These are phyloP conservation scores for Waltiozyma solani DNA, from an alignment of 1,139 yeast species.

Conservation along the genomic window DNA sequence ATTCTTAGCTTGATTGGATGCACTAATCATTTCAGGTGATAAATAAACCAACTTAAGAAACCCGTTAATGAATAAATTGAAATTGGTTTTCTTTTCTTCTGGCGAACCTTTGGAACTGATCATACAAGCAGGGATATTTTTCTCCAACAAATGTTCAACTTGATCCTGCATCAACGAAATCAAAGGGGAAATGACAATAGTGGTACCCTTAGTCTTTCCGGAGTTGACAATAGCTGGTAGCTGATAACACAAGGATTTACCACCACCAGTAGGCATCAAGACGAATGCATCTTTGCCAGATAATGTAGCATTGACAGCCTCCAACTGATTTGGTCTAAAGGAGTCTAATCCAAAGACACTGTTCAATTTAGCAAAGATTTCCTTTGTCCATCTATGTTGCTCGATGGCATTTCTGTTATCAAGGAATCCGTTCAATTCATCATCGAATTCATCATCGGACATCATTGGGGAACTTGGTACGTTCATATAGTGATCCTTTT, in stretches of 20 bases:
- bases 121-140: constrained; percentile 77
- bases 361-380: constrained; percentile 48
- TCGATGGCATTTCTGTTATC: constrained; percentile 8
- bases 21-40: constrained; percentile 92
- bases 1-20: constrained; percentile 58
- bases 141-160: constrained; percentile 64
- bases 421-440: constrained; percentile 13
- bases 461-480: constrained; percentile 8
- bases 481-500: background rate
- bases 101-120: constrained; percentile 67
- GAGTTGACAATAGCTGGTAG: constrained; percentile 77
- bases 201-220: constrained; percentile 73
- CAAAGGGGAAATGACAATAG: constrained; percentile 89
- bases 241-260: constrained; percentile 93
- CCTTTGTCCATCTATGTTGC: constrained; percentile 50
- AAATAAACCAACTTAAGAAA: constrained; percentile 69
- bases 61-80: constrained; percentile 55
- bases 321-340: constrained; percentile 79
- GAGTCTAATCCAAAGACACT: constrained; percentile 50
- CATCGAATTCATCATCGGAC: constrained; percentile 2
- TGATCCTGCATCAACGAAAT: constrained; percentile 98
- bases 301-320: constrained; percentile 77
- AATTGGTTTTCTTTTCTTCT: constrained; percentile 54
- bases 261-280: constrained; percentile 99
- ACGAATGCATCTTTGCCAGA: constrained; percentile 85